Conservation (phyloP, 768 basidiomycete species). For the Mycena alexandri region DNA sequence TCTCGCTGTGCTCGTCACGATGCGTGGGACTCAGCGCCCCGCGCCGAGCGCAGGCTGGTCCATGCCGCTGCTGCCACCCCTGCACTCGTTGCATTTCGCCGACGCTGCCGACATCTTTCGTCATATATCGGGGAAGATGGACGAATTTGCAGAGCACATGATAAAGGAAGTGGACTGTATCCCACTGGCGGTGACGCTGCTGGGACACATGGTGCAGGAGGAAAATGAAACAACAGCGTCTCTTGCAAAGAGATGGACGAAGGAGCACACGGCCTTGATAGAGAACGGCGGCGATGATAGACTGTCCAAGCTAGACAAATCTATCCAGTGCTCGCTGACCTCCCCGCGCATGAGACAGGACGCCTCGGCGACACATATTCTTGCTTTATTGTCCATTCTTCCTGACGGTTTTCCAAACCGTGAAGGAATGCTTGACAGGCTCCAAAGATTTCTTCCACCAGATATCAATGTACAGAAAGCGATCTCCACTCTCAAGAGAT, state of each 20-base stretch:
- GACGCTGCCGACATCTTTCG: slow-evolving; percentile 35
- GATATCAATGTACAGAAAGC: slow-evolving; percentile 31
- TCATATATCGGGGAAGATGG: slow-evolving; percentile 35
- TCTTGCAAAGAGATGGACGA: slow-evolving; percentile 37
- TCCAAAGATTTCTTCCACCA: slow-evolving; percentile 29
- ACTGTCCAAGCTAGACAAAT: slow-evolving; percentile 41
- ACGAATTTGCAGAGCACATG: slow-evolving; percentile 35
- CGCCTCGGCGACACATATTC: slow-evolving; percentile 31
- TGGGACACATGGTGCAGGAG: slow-evolving; percentile 37
- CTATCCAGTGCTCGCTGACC: slow-evolving; percentile 39
- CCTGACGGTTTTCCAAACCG: slow-evolving; percentile 39
- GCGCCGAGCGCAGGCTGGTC: slow-evolving; percentile 36
- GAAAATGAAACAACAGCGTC: slow-evolving; percentile 39
- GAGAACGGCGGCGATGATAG: slow-evolving; percentile 38
- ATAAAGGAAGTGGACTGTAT: slow-evolving; percentile 37
- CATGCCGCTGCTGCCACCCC: slow-evolving; percentile 29
- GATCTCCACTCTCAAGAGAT: slow-evolving; percentile 31
- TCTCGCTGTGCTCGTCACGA: slow-evolving; percentile 31
- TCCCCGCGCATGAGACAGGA: slow-evolving; percentile 39
- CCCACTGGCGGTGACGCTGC: slow-evolving; percentile 36
- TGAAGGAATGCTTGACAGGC: slow-evolving; percentile 32
- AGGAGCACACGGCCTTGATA: slow-evolving; percentile 36
- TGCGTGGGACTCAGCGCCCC: slow-evolving; percentile 38
- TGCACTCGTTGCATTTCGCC: slow-evolving; percentile 31
- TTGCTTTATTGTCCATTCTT: slow-evolving; percentile 40